Evolutionary conservation across 169 alveolate species (phyloP).

Genomic region (Plasmodium ovale): DNA sequence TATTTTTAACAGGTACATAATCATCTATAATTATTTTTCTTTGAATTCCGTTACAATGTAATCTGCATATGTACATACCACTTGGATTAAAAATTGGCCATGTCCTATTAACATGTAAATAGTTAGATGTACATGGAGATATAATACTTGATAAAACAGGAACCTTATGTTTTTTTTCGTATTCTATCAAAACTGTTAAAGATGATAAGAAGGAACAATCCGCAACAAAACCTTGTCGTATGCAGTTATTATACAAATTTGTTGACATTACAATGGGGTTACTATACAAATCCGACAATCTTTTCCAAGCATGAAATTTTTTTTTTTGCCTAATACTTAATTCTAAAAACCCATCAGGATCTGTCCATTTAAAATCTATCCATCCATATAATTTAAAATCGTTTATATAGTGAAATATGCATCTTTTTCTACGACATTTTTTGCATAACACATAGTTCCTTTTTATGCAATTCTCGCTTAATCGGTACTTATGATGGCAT

Average conservation of each 20-base stretch:
- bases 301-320: constrained; percentile 83
- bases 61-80: constrained; percentile 89
- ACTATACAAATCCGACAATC: constrained; percentile 79
- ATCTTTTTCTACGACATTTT: constrained; percentile 52
- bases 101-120: constrained; percentile 14
- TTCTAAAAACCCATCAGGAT: constrained; percentile 86
- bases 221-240: constrained; percentile 93
- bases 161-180: constrained; percentile 85
- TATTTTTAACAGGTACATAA: constrained; percentile 90
- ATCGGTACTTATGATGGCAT: constrained; percentile 41
- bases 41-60: constrained; percentile 92
- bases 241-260: constrained; percentile 81
- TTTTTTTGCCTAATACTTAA: constrained; percentile 83
- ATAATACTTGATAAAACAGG: constrained; percentile 82
- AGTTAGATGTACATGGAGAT: constrained; percentile 67
- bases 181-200: constrained; percentile 92
- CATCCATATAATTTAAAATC: constrained; percentile 76
- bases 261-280: constrained; percentile 78
- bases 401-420: constrained; percentile 63
- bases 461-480: constrained; percentile 52
- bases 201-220: constrained; percentile 94
- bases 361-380: constrained; percentile 84
- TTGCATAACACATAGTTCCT: constrained; percentile 35
- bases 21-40: constrained; percentile 93
- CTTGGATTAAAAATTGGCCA: constrained; percentile 85